Conservation (phyloP, 805 yeast species). For the Candida golubevii region DNA sequence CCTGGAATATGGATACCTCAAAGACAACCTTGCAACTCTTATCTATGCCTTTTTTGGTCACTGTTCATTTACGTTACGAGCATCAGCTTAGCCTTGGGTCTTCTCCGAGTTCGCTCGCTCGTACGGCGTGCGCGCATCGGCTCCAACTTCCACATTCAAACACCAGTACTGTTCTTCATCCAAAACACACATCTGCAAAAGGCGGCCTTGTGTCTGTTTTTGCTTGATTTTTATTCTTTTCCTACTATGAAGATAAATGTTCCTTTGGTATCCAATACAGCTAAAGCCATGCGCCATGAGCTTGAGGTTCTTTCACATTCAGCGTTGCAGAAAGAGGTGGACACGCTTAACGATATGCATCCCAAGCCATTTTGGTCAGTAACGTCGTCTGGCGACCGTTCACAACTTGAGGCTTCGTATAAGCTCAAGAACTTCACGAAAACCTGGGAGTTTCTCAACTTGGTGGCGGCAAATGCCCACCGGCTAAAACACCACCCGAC, state of each 20-base stretch:
- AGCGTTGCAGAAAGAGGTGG: constrained; percentile 20
- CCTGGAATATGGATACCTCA: too few relatives aligned
- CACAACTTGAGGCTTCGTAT: constrained; percentile 32
- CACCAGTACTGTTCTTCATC: too few relatives aligned
- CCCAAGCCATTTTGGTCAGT: constrained; percentile 12
- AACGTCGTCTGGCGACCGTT: not conserved
- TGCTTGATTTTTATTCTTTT: too few relatives aligned
- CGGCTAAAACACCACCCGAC: constrained; percentile 67
- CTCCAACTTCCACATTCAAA: too few relatives aligned
- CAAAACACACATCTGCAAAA: too few relatives aligned
- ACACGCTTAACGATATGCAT: constrained; percentile 51
- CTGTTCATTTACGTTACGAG: too few relatives aligned
- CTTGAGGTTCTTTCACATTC: constrained; percentile 7
- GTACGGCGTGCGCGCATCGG: too few relatives aligned
- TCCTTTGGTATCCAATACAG: constrained; percentile 5
- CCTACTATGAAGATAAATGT: constrained; percentile 7
- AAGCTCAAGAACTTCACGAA: constrained; percentile 49
- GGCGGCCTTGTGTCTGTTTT: too few relatives aligned
- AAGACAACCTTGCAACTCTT: too few relatives aligned
- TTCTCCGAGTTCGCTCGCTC: too few relatives aligned
- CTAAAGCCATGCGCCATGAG: constrained; percentile 2
- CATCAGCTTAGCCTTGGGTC: too few relatives aligned
- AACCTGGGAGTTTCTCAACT: constrained; percentile 64
- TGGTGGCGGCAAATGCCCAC: constrained; percentile 55
- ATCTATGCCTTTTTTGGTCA: too few relatives aligned